Percentiles rank a stretch among this genome's conserved stretches.
Evolutionary conservation across 2,329 filamentous ascomycete species (phyloP).

Genomic region (Pezicula neosporulosa): DNA sequence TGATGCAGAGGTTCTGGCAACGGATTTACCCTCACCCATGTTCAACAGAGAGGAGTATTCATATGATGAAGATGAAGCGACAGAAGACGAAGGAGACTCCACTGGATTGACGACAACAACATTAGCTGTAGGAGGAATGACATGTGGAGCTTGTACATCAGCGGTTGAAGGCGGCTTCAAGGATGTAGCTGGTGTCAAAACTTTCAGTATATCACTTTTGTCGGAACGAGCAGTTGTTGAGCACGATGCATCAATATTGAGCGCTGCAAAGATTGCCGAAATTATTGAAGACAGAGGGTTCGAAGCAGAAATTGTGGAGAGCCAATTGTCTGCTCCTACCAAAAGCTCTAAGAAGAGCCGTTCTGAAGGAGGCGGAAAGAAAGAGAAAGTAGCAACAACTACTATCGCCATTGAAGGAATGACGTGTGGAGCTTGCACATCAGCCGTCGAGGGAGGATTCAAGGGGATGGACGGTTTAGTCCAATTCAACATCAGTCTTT

Average conservation of each 20-base stretch:
- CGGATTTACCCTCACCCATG: constrained; percentile 62
- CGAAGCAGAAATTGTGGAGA: constrained; percentile 74
- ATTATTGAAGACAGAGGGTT: constrained; percentile 73
- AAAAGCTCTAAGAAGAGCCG: constrained; percentile 25
- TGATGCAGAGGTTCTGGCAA: constrained; percentile 83
- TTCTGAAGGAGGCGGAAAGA: constrained; percentile 20
- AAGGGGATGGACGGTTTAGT: constrained; percentile 71
- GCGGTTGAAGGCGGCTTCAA: constrained; percentile 80
- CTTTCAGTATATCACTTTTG: constrained; percentile 78
- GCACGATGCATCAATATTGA: constrained; percentile 60
- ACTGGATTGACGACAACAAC: constrained; percentile 61
- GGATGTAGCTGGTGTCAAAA: constrained; percentile 67
- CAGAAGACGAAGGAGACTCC: constrained; percentile 27
- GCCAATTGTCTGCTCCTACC: constrained; percentile 43
- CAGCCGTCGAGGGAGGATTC: constrained; percentile 83
- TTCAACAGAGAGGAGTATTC: constrained; percentile 29
- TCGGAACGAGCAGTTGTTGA: constrained; percentile 84
- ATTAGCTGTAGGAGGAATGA: constrained; percentile 82
- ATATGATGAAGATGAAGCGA: constrained; percentile 28
- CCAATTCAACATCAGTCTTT: constrained; percentile 90
- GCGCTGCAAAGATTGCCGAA: constrained; percentile 50
- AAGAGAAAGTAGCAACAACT: constrained; percentile 57
- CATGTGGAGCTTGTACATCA: constrained; percentile 84
- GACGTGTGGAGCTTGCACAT: constrained; percentile 96
- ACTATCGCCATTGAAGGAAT: constrained; percentile 92